Evolutionary conservation across 257 asterid species (phyloP), one percentile per base, ranked within the genome.

Genomic region (Datura wrightii): DNA sequence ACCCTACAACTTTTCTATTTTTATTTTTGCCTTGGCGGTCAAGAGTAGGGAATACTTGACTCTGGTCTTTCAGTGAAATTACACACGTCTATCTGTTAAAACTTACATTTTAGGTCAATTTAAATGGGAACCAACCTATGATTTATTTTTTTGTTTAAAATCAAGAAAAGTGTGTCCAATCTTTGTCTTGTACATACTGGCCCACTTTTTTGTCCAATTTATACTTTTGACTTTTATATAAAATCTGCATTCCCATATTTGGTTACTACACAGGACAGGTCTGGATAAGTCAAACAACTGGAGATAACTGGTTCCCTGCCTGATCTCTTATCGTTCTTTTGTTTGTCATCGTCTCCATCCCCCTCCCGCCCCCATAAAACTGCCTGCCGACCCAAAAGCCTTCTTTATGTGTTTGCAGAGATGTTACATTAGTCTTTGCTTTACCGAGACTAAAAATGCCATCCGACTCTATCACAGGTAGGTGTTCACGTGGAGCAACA

Each of bases 401-500:
- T 8, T n/a, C n/a, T 14, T 8, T 56, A 53, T 54, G 37, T 59
- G 31, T 14, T 24, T 74, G 18, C 4, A 48, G 60, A 74, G 60
- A 74, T 74, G 60, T 74, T 24, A 50, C 3, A 1, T 8, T 52
- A 24, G 34, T 31, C 60, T 52, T 50, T 81, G 10, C n/a, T 60
- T 81, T 81, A 24, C 18, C 48, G 8, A 59, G 78, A 16, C 84
- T 34, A 19, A 62, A 16, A 13, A 69, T 62, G 60, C 37, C 46
- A 67, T 71, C 48, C 79, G 65, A 78, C 36, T 84, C 3, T 83
- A 34, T 52, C 31, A 67, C 95, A 97, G 99, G 98, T 97, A 1
- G 98, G 99, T 79, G 90, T 91, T 54, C 96, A 92, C 70, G 67
- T 82, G n/a, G 98, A 93, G 69, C 93, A 94, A 16, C 93, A 94